Evolutionary conservation across 345 rosid genomes (phyloP).

Genomic region (Eucalyptus virginea): DNA sequence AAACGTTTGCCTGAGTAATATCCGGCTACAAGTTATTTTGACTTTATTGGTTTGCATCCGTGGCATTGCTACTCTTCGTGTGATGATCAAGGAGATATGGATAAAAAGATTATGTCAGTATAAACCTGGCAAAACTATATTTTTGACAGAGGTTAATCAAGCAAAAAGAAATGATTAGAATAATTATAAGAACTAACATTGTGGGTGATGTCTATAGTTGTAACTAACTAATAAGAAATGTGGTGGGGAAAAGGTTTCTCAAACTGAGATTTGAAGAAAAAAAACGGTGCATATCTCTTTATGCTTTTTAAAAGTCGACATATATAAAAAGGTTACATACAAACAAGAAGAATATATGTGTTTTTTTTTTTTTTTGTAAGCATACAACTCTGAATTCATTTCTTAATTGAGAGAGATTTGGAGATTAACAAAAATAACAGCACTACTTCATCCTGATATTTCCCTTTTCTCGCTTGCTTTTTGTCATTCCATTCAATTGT

Average conservation of each 20-base stretch:
- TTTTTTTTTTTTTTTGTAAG: too few species aligned
- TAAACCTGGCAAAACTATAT: background rate
- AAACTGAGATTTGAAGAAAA: background rate
- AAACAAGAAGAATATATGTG: background rate
- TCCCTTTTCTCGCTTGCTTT: background rate
- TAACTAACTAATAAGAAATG: background rate
- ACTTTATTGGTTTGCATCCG: background rate
- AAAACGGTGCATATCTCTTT: background rate
- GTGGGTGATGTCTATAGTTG: background rate
- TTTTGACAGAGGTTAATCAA: background rate
- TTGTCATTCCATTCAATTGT: background rate
- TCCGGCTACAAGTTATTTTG: background rate
- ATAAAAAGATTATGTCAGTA: background rate
- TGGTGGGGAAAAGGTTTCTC: background rate
- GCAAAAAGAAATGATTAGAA: background rate
- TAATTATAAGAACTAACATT: background rate
- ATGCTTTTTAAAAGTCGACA: background rate
- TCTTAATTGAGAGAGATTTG: background rate
- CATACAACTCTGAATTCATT: background rate
- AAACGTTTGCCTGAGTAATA: background rate
- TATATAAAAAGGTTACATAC: too few species aligned
- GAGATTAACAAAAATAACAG: background rate
- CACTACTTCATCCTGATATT: fast-evolving
- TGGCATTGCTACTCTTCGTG: fast-evolving
- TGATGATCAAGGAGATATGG: background rate